Conservation (phyloP, 1,284 basidiomycete genomes). For the Apiotrichum brassicae region DNA sequence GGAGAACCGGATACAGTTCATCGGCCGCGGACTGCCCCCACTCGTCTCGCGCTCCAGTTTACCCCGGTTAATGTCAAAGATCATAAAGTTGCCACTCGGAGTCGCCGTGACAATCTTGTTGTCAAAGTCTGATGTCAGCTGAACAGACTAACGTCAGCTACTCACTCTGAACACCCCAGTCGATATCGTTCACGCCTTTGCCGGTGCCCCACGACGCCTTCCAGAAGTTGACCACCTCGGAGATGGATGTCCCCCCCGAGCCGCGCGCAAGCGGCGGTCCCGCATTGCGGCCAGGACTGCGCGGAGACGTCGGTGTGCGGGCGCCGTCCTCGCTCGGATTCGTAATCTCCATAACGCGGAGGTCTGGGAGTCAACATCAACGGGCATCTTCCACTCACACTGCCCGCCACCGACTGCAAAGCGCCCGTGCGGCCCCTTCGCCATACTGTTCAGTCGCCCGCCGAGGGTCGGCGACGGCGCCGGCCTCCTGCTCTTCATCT, state of each 20-base stretch:
- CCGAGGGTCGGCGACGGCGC: constrained; percentile 18
- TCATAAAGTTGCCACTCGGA: constrained; percentile 71
- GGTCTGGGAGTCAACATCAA: constrained; percentile 25
- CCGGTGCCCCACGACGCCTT: constrained; percentile 36
- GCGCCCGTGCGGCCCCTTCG: constrained; percentile 34
- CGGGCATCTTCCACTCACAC: constrained; percentile 25
- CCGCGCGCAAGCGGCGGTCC: constrained; percentile 27
- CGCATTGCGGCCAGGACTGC: not conserved
- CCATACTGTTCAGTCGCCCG: constrained; percentile 38
- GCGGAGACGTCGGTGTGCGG: not conserved
- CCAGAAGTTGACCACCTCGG: constrained; percentile 45
- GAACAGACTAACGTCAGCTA: constrained; percentile 13
- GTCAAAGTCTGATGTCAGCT: constrained; percentile 54
- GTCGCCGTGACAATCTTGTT: constrained; percentile 77
- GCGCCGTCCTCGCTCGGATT: constrained; percentile 10
- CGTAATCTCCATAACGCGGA: constrained; percentile 35
- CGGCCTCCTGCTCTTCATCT: constrained; percentile 7
- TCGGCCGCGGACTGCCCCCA: constrained; percentile 67
- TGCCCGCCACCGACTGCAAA: constrained; percentile 44
- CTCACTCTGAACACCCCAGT: constrained; percentile 71
- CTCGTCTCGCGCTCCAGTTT: constrained; percentile 64
- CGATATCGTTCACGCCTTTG: constrained; percentile 56
- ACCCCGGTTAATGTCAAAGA: constrained; percentile 72
- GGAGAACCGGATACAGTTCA: constrained; percentile 58
- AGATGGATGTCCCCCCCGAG: constrained; percentile 33